Conservation (phyloP, 2,329 filamentous ascomycete genomes). For the Colletotrichum lini region DNA sequence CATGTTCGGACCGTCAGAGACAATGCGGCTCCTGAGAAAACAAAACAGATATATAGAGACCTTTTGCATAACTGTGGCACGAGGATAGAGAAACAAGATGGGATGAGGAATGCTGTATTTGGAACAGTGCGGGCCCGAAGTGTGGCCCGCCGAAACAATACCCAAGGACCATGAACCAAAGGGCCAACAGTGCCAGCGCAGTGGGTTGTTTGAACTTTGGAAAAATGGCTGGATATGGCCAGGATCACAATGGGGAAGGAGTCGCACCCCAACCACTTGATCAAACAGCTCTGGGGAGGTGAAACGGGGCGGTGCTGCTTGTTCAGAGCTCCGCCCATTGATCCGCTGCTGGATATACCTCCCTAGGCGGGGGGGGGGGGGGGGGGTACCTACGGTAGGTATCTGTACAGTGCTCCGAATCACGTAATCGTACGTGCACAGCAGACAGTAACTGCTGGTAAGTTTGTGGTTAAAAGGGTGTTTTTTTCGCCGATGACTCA, state of each 20-base stretch:
- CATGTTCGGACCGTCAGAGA: constrained; percentile 33
- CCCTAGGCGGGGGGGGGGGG: no score
- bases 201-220: constrained; percentile 10
- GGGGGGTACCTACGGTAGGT: no score
- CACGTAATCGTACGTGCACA: no score
- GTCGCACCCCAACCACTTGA: constrained; percentile 32
- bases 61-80: constrained; percentile 6
- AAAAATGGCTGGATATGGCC: constrained; percentile 2
- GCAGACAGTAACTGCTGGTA: no score
- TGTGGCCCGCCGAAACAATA: background rate
- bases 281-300: constrained; percentile 22
- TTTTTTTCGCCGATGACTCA: no score
- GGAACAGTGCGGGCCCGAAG: constrained; percentile 13
- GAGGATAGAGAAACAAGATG: constrained; percentile 14
- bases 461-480: no score
- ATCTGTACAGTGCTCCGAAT: background rate
- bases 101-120: constrained; percentile 17
- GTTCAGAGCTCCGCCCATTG: constrained; percentile 24
- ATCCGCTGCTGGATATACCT: background rate
- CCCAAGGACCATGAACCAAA: background rate
- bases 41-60: constrained; percentile 12
- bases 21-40: constrained; percentile 7
- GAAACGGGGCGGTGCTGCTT: constrained; percentile 37
- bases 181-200: background rate
- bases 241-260: constrained; percentile 1